A percentile compares a stretch with the other conserved stretches of the same genome.
Conservation (phyloP, 177 flowering plant genomes). For the Tripterygium wilfordii region DNA sequence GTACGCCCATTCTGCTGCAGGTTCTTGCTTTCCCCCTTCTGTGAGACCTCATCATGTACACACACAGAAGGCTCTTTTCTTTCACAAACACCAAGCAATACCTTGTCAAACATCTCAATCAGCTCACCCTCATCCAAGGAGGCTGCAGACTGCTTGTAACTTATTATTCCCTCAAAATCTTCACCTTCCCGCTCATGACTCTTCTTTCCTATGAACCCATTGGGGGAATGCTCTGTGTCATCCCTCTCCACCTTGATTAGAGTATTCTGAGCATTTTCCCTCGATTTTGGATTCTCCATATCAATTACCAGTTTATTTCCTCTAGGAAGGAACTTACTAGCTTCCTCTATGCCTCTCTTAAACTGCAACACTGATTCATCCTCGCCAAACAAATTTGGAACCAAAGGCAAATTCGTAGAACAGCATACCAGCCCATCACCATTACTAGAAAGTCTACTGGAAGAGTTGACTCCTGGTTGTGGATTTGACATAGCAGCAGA, state of each 20-base stretch:
- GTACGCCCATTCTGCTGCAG: constrained; percentile 8
- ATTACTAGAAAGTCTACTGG: neutral
- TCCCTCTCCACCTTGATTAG: constrained; percentile 8
- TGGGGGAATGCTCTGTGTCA: constrained; percentile 6
- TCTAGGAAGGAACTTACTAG: constrained; percentile 31
- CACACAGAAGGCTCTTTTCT: neutral
- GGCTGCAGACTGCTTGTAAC: constrained; percentile 32
- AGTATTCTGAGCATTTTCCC: constrained; percentile 1
- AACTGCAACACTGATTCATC: constrained; percentile 23
- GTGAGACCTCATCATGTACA: neutral
- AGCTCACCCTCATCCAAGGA: constrained; percentile 19
- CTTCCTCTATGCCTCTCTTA: constrained; percentile 37
- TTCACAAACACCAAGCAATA: constrained; percentile 14
- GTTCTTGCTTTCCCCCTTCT: constrained; percentile 2
- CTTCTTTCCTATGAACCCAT: constrained; percentile 14
- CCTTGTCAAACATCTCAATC: constrained; percentile 31
- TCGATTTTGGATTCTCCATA: constrained; percentile 9
- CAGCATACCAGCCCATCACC: constrained; percentile 9
- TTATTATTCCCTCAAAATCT: constrained; percentile 17
- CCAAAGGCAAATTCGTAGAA: constrained; percentile 7
- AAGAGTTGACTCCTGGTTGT: neutral
- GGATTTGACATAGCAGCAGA: constrained; percentile 6
- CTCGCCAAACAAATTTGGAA: constrained; percentile 15
- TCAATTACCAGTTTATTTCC: constrained; percentile 13
- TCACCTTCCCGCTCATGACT: constrained; percentile 21